Base-by-base conservation (phyloP, 495 filamentous ascomycete genomes). In the Daldinia vernicosa region DNA sequence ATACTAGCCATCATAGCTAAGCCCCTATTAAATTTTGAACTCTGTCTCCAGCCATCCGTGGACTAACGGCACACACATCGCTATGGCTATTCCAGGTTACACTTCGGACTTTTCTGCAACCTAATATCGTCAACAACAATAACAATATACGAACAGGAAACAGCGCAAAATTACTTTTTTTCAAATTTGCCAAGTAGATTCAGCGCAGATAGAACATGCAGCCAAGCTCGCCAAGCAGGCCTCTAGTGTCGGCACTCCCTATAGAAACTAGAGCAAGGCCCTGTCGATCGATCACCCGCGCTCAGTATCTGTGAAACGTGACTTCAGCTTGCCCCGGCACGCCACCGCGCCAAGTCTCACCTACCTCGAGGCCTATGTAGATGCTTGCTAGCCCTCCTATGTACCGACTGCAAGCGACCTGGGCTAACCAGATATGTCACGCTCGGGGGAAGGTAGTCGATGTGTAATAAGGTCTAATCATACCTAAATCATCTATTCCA, bases 211-310 rank as follows among this genome's bases (percentile, higher is more conserved):
- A 60, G 56, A 59, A 32, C 39, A 68, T 72, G 70, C 57, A 65
- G 70, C 70, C 64, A 72, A 69, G 70, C 19, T 65, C 45, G 65
- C 70, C 60, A 65, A 68, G 60, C 55, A 17, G 19, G 11, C n/a
- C 6, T 64, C 63, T 67, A 67, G 53, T 50, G 60, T 59, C 65
- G 70, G 70, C 51, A 72, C 55, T 72, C 47, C 32, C 30, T 58
- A 26, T 52, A 35, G 30, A 64, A 33, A 33, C 60, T 65, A 65
- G 43, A 63, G 55, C 55, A 55, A 37, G 70, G 54, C 65, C 65
- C 65, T 68, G 70, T 72, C 70, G 70, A 72, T 72, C 70, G 70
- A 72, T 72, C 70, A 72, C 65, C 70, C 70, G 70, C 37, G 47
- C 22, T 27, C 57, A 40, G n/a, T 39, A 54, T 57, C 60, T 58